phyloP scores from a whole-genome alignment of 257 asterid species.

The Rubia yunnanensis region DNA sequence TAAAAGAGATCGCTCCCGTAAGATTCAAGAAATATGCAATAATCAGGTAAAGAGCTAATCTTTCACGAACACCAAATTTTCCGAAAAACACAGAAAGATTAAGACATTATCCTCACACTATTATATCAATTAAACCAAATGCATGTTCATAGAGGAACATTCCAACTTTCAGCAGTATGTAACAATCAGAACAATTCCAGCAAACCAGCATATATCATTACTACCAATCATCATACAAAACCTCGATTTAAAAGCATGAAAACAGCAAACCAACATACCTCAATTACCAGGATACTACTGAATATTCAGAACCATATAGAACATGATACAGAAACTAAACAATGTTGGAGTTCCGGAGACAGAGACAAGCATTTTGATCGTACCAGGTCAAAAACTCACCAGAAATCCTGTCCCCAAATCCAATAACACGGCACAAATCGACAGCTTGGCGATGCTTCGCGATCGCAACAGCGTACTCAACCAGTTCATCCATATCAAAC shows the following conservation, averaged over 20 bases:
- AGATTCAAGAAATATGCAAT: too few relatives aligned
- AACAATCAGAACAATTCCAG: not conserved
- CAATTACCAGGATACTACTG: too few relatives aligned
- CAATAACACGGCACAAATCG: conserved; percentile 41
- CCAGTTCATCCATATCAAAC: conserved; percentile 31
- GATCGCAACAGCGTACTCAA: conserved; percentile 36
- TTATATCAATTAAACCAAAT: too few relatives aligned
- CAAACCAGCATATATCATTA: not conserved
- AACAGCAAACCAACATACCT: not conserved
- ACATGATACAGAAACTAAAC: not conserved
- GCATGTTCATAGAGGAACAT: not conserved
- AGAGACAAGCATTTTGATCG: not conserved
- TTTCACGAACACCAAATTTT: not conserved
- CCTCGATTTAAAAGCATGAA: too few relatives aligned
- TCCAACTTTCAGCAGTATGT: too few relatives aligned
- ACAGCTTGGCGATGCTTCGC: conserved; percentile 39
- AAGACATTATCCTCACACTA: too few relatives aligned
- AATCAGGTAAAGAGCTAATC: not conserved
- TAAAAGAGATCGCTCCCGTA: not conserved
- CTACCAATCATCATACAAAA: too few relatives aligned
- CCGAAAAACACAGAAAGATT: not conserved
- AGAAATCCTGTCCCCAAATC: conserved; percentile 33
- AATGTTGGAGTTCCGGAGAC: not conserved
- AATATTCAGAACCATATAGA: too few relatives aligned
- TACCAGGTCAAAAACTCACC: conserved; percentile 26